Base-by-base conservation (phyloP, 169 alveolate species). In the Eimeria zaria region DNA sequence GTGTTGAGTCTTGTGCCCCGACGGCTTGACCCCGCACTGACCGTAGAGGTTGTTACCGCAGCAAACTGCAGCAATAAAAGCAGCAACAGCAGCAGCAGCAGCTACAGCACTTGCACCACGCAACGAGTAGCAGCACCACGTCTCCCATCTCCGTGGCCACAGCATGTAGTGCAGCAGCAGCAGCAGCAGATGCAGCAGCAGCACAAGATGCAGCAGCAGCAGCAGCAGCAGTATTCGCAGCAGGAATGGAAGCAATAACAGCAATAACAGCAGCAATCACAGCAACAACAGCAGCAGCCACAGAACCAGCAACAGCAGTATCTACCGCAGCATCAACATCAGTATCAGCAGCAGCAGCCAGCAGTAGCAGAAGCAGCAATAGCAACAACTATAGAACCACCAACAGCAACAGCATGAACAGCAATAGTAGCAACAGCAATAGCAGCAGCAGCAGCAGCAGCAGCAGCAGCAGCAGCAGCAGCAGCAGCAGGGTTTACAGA, bases 21-120 rank as follows among this genome's bases (percentile, higher is more conserved):
- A 6, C 33, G 95, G 95, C 95, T 89, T 60, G 78, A 89, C 51
- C 55, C 95, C 95, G 76, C 95, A 89, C 89, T 89, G 74, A 41
- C 95, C 95, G 41, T 39, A 89, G 41, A 53, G 74, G n/a, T 89
- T 89, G 62, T 30, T 58, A 3, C 95, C 95, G 76, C 95, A 89
- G 78, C 87, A 71, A 48, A 67, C 90, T 90, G 85, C 95, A 88
- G 69, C 48, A 60, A 30, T 30, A 62, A 33, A 58, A 64, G 58
- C 51, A 83, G 53, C 51, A 83, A 39, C 73, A 80, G 69, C 2
- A 41, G 14, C 69, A 44, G 67, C 89, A 24, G 11, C 39, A 83
- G 60, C 53, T 24, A 18, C 91, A 83, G 27, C 60, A 41, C 16
- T 30, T 7, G 91, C 91, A 53, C 74, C 91, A 80, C 11, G 46